Evolutionary conservation across 1,139 yeast species (phyloP), one percentile per base, ranked within the genome.

Genomic region (Sugiyamaella grinbergsii): DNA sequence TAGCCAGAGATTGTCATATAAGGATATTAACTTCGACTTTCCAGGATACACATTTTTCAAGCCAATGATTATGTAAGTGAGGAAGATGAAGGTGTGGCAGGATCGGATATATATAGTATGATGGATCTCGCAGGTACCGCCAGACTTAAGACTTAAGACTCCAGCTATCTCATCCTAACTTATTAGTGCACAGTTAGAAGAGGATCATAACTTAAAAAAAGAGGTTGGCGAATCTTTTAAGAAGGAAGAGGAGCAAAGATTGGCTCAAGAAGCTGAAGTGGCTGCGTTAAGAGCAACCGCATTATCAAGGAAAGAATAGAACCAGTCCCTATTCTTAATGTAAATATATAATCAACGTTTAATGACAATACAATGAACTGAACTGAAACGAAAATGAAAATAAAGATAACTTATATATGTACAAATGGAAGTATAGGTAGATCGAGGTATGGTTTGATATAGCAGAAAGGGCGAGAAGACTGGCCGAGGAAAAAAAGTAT

Each of bases 11-110:
- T 19, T 16, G 29, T 18, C 8, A 7, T 16, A 28, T 10, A 11
- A 32, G 3, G 6, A 10, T 16, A 19, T 5, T 24, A 22, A 32
- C 37, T 29, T 19, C 18, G 10, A 34, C 39, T 2, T 11, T 16
- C 6, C 28, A 68, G 85, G 93, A 0, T 71, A 81, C 51, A 79
- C 77, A 62, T 85, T 85, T 68, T 85, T 88, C 75, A 83, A 82
- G 59, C 94, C 95, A 1, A 66, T 85, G 28, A 76, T 85, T 4
- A 75, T 85, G 84, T 80, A 74, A 61, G 84, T 78, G 43, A 26
- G n/a, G 5, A 20, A 18, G 18, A 15, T 24, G 41, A 15, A 20
- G n/a, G 24, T 15, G 19, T 23, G 32, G 22, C 13, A 24, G 32
- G 8, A 5, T 23, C 26, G 26, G 26, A 23, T 23, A 8, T 5